Percentiles rank a stretch among this genome's conserved stretches.
phyloP scores from a whole-genome alignment of 2,329 filamentous ascomycete genomes.

The Diaporthe eres region DNA sequence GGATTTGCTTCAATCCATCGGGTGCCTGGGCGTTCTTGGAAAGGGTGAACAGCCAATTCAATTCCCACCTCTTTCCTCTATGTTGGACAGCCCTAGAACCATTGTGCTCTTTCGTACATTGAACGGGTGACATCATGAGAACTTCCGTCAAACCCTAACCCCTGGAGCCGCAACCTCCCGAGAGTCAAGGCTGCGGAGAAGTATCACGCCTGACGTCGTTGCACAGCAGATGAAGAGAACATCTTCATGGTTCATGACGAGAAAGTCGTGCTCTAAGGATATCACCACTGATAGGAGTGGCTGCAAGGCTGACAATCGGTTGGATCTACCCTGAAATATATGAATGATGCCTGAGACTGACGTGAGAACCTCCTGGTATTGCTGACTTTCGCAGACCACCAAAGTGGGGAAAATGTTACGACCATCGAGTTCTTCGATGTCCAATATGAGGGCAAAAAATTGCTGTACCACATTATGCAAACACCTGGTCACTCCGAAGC shows the following conservation, averaged over 20 bases:
- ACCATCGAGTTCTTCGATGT: too few species aligned
- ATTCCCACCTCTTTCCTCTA: background rate
- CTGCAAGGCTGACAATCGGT: background rate
- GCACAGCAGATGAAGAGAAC: background rate
- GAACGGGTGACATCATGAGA: conserved; percentile 33
- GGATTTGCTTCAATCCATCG: background rate
- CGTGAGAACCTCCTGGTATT: background rate
- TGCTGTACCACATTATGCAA: too few species aligned
- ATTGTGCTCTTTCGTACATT: background rate
- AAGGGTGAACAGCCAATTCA: background rate
- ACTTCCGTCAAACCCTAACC: background rate
- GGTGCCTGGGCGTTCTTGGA: background rate
- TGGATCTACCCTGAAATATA: background rate
- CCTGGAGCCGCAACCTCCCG: background rate
- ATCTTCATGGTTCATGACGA: background rate
- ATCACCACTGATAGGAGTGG: background rate
- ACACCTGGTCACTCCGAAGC: background rate
- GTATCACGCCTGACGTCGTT: background rate
- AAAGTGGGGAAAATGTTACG: background rate
- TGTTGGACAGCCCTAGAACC: background rate
- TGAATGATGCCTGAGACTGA: background rate
- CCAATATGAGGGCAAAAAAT: too few species aligned
- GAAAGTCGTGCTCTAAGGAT: background rate
- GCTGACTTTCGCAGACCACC: background rate
- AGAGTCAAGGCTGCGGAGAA: background rate